Conservation (phyloP, 1,139 yeast genomes). For the Diutina pseudorugosa region DNA sequence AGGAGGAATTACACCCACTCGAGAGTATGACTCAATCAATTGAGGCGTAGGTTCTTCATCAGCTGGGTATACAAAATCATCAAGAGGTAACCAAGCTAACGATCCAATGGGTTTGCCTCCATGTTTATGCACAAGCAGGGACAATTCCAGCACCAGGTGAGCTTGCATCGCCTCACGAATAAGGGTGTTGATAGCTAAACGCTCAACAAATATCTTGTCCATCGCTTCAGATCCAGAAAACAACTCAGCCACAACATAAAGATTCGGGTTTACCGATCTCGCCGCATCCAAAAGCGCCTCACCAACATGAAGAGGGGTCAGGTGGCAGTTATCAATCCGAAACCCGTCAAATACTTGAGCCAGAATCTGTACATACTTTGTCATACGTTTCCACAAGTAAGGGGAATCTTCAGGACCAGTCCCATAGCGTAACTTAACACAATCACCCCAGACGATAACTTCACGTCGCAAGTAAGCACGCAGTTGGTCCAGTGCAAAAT, state of each 20-base stretch:
- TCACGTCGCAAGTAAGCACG: constrained; percentile 83
- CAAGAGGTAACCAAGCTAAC: constrained; percentile 63
- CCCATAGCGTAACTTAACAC: constrained; percentile 89
- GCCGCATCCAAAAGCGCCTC: constrained; percentile 83
- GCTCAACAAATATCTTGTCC: constrained; percentile 84
- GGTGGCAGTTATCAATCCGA: constrained; percentile 90
- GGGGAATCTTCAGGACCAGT: constrained; percentile 70
- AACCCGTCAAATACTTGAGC: constrained; percentile 82
- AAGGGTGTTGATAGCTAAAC: constrained; percentile 77
- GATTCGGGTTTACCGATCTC: constrained; percentile 67
- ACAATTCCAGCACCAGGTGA: constrained; percentile 76
- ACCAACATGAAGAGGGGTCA: constrained; percentile 93
- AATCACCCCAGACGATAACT: constrained; percentile 96
- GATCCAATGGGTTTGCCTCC: constrained; percentile 97
- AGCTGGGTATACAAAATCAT: constrained; percentile 58
- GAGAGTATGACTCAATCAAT: constrained; percentile 12
- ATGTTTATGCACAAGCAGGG: constrained; percentile 77
- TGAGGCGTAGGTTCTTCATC: constrained; percentile 33
- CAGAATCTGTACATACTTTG: constrained; percentile 55
- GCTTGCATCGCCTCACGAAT: constrained; percentile 98
- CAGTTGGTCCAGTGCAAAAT: constrained; percentile 74
- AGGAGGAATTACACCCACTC: constrained; percentile 38
- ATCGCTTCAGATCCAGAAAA: constrained; percentile 86
- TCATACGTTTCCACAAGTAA: constrained; percentile 80
- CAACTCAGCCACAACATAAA: constrained; percentile 88